Percentiles rank a stretch among this genome's conserved stretches.
phyloP scores from a whole-genome alignment of 2,329 filamentous ascomycete genomes.

The Biscogniauxia marginata region DNA sequence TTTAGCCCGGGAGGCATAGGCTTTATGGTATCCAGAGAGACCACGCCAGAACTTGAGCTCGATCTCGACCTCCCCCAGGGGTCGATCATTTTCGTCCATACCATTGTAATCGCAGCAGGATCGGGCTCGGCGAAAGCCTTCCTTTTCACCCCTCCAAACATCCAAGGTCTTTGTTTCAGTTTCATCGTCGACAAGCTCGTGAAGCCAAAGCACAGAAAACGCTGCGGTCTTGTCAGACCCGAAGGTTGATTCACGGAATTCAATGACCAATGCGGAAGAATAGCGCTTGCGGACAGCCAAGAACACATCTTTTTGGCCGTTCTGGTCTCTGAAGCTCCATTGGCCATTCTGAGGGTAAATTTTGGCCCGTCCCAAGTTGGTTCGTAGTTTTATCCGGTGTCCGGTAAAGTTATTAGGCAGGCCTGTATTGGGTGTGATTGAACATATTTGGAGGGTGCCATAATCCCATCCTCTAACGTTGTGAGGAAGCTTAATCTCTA shows the following conservation, averaged over 20 bases:
- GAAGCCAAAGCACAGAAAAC: slow-evolving; percentile 66
- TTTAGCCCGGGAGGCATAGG: slow-evolving; percentile 48
- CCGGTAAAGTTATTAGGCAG: slow-evolving; percentile 48
- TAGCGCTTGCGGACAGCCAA: slow-evolving; percentile 63
- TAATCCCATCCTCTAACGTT: slow-evolving; percentile 68
- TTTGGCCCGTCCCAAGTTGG: slow-evolving; percentile 57
- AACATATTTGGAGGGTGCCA: slow-evolving; percentile 64
- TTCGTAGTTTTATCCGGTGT: slow-evolving; percentile 58
- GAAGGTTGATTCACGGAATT: slow-evolving; percentile 57
- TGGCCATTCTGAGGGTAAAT: slow-evolving; percentile 49
- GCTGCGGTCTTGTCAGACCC: slow-evolving; percentile 56
- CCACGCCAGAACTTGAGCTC: slow-evolving; percentile 61
- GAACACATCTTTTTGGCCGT: slow-evolving; percentile 41
- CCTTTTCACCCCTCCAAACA: slow-evolving; percentile 66
- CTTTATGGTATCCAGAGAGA: slow-evolving; percentile 57
- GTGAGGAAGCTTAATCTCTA: slow-evolving; percentile 59
- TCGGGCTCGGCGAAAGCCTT: slow-evolving; percentile 38
- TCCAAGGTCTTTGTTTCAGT: slow-evolving; percentile 56
- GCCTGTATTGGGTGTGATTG: slow-evolving; percentile 44
- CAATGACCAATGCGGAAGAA: slow-evolving; percentile 52
- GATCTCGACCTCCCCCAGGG: slow-evolving; percentile 56
- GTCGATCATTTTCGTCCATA: slow-evolving; percentile 53
- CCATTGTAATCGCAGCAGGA: slow-evolving; percentile 36
- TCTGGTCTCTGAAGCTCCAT: slow-evolving; percentile 51
- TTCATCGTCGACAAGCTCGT: slow-evolving; percentile 68